phyloP scores from a whole-genome alignment of 2,329 filamentous ascomycete species.

The Apiospora koreana region DNA sequence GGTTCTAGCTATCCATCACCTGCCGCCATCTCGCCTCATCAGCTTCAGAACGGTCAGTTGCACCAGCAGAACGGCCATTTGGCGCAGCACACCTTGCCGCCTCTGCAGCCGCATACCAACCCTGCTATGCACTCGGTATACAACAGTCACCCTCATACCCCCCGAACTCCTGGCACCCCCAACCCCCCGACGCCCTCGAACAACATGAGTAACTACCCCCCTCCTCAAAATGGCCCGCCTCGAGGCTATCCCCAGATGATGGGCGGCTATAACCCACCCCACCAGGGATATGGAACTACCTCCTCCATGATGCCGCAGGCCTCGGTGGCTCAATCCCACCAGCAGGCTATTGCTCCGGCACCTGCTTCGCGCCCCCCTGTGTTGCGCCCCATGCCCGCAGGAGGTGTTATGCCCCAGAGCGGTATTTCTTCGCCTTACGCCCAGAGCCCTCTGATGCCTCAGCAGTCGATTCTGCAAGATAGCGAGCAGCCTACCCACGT shows the following conservation, averaged over 20 bases:
- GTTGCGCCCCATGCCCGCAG: conserved; percentile 70
- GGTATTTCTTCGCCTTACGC: conserved; percentile 63
- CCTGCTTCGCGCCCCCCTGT: conserved; percentile 62
- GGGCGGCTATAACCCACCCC: conserved; percentile 52
- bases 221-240: conserved; percentile 44
- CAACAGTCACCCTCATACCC: conserved; percentile 61
- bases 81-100: conserved; percentile 54
- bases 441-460: conserved; percentile 55
- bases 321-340: conserved; percentile 67
- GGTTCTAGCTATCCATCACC: conserved; percentile 53
- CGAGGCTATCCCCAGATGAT: conserved; percentile 58
- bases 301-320: conserved; percentile 67
- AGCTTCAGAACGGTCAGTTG: conserved; percentile 42
- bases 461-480: conserved; percentile 54
- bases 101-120: conserved; percentile 47
- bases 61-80: conserved; percentile 27
- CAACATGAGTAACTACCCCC: conserved; percentile 54
- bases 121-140: conserved; percentile 55
- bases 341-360: conserved; percentile 75
- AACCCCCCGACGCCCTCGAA: conserved; percentile 59
- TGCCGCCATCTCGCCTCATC: conserved; percentile 53
- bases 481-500: conserved; percentile 80
- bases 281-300: conserved; percentile 57
- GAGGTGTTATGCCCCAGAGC: conserved; percentile 61
- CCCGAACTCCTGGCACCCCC: conserved; percentile 63